phyloP scores from a whole-genome alignment of 2,329 filamentous ascomycete genomes.

The Xylariaceae sp. region DNA sequence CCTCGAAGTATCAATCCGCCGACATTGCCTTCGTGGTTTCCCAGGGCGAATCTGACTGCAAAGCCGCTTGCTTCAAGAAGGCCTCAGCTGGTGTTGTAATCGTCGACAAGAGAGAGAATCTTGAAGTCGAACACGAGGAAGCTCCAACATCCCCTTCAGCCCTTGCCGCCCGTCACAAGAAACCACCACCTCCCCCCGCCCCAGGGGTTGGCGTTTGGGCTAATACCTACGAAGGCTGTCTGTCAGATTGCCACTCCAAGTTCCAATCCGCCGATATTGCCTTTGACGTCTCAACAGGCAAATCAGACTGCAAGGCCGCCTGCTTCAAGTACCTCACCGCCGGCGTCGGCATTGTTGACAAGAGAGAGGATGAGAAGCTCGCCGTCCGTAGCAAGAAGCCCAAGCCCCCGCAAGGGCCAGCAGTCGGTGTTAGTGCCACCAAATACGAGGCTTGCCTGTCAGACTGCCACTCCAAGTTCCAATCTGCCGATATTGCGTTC shows the following conservation, averaged over 20 bases:
- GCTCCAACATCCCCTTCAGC: background rate
- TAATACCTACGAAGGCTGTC: constrained; percentile 4
- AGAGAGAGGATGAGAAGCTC: background rate
- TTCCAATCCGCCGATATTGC: background rate
- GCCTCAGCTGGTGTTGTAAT: background rate
- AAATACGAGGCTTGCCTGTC: constrained; percentile 8
- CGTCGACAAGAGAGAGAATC: background rate
- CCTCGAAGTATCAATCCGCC: background rate
- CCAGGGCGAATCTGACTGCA: constrained; percentile 4
- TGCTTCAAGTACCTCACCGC: background rate
- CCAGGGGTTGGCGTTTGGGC: background rate
- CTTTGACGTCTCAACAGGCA: constrained; percentile 2
- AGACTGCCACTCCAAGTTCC: background rate
- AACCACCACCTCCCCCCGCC: background rate
- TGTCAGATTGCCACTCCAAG: constrained; percentile 1
- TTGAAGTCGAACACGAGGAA: background rate
- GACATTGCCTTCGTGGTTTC: constrained; percentile 4
- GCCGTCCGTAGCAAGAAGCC: background rate
- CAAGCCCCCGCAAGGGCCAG: background rate
- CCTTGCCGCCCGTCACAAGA: background rate
- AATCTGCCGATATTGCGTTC: background rate
- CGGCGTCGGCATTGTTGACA: background rate
- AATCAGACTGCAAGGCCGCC: background rate
- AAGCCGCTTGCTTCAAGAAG: background rate
- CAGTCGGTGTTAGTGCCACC: background rate